These are phyloP conservation scores for Diaporthe sp. DNA, from an alignment of 2,329 filamentous ascomycete genomes.

Conservation along the genomic window DNA sequence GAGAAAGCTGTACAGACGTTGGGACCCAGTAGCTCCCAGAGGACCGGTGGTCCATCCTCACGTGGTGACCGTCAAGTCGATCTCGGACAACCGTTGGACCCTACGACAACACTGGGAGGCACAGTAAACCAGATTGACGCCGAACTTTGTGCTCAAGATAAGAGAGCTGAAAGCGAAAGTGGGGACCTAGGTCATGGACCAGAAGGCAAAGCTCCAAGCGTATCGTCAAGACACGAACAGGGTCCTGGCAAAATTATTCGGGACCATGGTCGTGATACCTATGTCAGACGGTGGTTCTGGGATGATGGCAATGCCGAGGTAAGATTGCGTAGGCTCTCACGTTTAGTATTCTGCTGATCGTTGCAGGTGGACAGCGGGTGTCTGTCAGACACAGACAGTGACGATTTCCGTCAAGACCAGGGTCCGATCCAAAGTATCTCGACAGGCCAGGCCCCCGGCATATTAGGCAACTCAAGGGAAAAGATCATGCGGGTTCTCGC, in stretches of 20 bases:
- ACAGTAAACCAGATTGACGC: neutral
- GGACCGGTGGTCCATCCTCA: too few species aligned
- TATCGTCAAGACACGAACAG: neutral
- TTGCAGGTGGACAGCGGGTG: neutral
- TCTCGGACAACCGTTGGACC: too few species aligned
- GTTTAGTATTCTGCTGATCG: neutral
- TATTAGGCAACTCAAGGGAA: neutral
- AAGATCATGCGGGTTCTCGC: neutral
- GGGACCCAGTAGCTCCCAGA: neutral
- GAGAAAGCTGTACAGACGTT: conserved; percentile 3
- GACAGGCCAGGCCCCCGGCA: neutral
- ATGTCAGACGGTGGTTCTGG: conserved; percentile 3
- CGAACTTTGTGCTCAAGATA: neutral
- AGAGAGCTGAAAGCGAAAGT: neutral
- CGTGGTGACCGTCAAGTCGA: neutral
- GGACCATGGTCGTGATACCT: neutral
- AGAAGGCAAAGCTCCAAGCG: neutral
- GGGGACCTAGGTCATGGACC: neutral
- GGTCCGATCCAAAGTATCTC: neutral
- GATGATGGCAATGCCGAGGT: neutral
- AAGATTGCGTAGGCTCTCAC: neutral
- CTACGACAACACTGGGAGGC: neutral
- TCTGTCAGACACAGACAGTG: neutral
- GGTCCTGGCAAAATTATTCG: neutral
- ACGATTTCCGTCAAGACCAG: neutral